A percentile compares a stretch with the other conserved stretches of the same genome.
Conservation (phyloP, 2,329 filamentous ascomycete species). For the Verticillium zaregamsianum region DNA sequence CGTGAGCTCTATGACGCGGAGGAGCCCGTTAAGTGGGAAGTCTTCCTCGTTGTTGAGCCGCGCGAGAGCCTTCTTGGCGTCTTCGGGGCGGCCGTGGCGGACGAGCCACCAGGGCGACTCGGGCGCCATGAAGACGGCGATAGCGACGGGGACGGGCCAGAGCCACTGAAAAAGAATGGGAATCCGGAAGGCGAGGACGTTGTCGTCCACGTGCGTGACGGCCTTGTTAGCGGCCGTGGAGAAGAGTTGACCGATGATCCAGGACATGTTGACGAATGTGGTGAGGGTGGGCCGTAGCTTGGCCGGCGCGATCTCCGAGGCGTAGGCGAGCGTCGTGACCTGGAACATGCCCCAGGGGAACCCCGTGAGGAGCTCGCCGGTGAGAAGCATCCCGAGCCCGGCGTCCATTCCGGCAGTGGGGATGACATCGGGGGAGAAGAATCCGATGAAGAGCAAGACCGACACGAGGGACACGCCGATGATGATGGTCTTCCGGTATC, state of each 20-base stretch:
- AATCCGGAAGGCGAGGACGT: conserved; percentile 30
- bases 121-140: conserved; percentile 26
- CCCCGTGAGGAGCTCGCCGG: conserved; percentile 29
- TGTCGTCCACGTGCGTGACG: conserved; percentile 16
- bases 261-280: conserved; percentile 34
- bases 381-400: conserved; percentile 22
- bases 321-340: conserved; percentile 30
- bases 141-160: conserved; percentile 28
- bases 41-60: conserved; percentile 19
- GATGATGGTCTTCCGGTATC: conserved; percentile 8
- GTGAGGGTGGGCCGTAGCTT: conserved; percentile 32
- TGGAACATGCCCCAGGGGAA: conserved; percentile 29
- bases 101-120: conserved; percentile 36
- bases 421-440: conserved; percentile 17
- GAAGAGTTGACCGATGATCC: conserved; percentile 33
- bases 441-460: conserved; percentile 6
- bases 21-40: conserved; percentile 25
- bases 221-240: conserved; percentile 26
- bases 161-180: conserved; percentile 35
- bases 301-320: conserved; percentile 26
- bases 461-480: conserved; percentile 2
- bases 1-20: conserved; percentile 33
- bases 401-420: conserved; percentile 30
- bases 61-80: conserved; percentile 22
- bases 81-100: conserved; percentile 22